phyloP scores from a whole-genome alignment of 2,329 filamentous ascomycete genomes.

The Hypoxylon sp. region DNA sequence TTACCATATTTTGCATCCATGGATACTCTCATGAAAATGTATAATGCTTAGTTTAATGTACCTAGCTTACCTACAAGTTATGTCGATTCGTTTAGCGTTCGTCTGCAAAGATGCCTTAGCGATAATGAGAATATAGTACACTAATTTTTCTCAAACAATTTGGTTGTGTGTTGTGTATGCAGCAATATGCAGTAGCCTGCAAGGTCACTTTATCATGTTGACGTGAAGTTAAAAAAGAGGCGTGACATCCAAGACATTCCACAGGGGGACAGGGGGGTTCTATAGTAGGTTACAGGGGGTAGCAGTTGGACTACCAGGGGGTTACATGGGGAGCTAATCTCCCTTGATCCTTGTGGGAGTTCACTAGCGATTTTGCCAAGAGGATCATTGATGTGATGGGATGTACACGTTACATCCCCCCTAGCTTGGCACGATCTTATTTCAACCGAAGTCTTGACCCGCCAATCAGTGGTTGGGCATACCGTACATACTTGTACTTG shows the following conservation, averaged over 20 bases:
- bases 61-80: background rate
- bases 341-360: slow-evolving; percentile 21
- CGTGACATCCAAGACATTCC: slow-evolving; percentile 34
- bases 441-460: slow-evolving; percentile 5
- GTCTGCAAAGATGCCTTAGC: slow-evolving; percentile 10
- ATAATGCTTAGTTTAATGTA: slow-evolving; percentile 38
- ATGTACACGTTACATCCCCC: slow-evolving; percentile 31
- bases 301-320: background rate
- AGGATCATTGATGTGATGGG: background rate
- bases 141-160: background rate
- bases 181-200: background rate
- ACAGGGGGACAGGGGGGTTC: background rate
- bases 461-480: slow-evolving; percentile 19
- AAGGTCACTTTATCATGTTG: slow-evolving; percentile 26
- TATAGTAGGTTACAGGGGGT: background rate
- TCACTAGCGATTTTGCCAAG: slow-evolving; percentile 3
- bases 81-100: slow-evolving; percentile 11
- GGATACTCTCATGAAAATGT: slow-evolving; percentile 25
- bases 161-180: slow-evolving; percentile 14
- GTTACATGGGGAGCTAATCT: slow-evolving; percentile 16
- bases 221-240: slow-evolving; percentile 44
- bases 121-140: slow-evolving; percentile 5
- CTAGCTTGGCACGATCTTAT: slow-evolving; percentile 24
- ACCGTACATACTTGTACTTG: background rate
- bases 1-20: slow-evolving; percentile 12